These are phyloP conservation scores for Neurospora pannonica DNA, from an alignment of 495 filamentous ascomycete genomes.

Conservation along the genomic window DNA sequence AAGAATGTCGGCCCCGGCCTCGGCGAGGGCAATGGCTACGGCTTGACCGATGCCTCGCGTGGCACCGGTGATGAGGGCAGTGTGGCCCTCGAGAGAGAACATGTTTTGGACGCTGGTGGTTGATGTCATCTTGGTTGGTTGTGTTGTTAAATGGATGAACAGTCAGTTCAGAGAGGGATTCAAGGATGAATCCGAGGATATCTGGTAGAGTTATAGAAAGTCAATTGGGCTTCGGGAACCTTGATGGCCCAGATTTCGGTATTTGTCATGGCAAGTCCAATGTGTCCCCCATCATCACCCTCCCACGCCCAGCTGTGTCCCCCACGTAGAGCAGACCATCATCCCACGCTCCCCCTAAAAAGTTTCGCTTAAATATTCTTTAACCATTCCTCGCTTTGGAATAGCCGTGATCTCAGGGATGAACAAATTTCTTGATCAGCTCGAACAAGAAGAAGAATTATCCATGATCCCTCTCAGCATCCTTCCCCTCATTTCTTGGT, in stretches of 20 bases:
- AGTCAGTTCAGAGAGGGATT: background rate
- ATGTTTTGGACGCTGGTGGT: constrained; percentile 12
- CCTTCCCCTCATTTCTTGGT: background rate
- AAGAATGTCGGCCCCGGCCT: constrained; percentile 76
- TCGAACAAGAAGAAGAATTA: background rate
- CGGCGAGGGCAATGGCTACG: constrained; percentile 71
- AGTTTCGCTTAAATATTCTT: background rate
- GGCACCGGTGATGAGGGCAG: constrained; percentile 77
- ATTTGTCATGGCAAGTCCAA: background rate
- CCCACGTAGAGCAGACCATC: background rate
- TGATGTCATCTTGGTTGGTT: constrained; percentile 2
- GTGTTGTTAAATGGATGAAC: background rate
- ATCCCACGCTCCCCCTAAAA: background rate
- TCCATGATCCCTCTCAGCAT: background rate
- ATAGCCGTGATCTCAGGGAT: background rate
- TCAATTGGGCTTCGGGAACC: background rate
- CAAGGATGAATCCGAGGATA: background rate
- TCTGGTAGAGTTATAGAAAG: background rate
- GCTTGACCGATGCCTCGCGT: constrained; percentile 82
- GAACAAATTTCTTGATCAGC: background rate
- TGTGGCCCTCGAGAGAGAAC: constrained; percentile 56
- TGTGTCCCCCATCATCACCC: background rate
- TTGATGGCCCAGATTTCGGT: background rate
- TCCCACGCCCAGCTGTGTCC: background rate
- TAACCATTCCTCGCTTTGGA: background rate